Percentiles rank a stretch among this genome's conserved stretches.
These are phyloP conservation scores for Vanrija humicola DNA, from an alignment of 1,284 basidiomycete genomes.

Conservation along the genomic window DNA sequence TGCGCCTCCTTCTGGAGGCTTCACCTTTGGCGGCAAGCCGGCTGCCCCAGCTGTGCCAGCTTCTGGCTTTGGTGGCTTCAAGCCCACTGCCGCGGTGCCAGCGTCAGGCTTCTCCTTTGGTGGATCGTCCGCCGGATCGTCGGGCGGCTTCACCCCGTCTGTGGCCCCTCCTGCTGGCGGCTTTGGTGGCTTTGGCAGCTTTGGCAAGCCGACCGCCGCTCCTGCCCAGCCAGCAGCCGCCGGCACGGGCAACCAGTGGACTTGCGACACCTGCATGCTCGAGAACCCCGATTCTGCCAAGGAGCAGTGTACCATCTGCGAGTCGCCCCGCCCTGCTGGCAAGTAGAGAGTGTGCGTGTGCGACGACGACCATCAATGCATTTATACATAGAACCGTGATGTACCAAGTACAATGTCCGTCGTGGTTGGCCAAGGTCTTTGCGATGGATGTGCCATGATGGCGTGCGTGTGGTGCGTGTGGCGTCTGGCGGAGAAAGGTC, in stretches of 20 bases:
- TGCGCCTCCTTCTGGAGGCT: constrained; percentile 8
- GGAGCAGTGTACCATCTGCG: constrained; percentile 57
- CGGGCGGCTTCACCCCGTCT: background rate
- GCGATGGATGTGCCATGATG: too few species aligned
- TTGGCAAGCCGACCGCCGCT: background rate
- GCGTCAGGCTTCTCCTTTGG: background rate
- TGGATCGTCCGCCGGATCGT: background rate
- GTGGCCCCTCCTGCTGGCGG: background rate
- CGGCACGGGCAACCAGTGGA: constrained; percentile 46
- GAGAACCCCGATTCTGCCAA: constrained; percentile 52
- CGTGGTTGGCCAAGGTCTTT: too few species aligned
- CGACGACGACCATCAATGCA: too few species aligned
- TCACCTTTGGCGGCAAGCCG: constrained; percentile 6
- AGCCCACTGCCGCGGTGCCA: background rate
- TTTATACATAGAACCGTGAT: too few species aligned
- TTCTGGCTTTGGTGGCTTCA: background rate
- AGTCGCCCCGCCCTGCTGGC: constrained; percentile 36
- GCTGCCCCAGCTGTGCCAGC: background rate
- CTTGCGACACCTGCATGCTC: constrained; percentile 53
- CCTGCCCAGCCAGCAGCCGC: constrained; percentile 6
- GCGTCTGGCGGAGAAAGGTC: too few species aligned
- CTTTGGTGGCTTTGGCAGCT: background rate
- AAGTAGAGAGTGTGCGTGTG: too few species aligned
- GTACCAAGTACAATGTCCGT: too few species aligned
- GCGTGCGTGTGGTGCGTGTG: too few species aligned